Conservation (phyloP, 345 rosid genomes). For the Kernera saxatilis region DNA sequence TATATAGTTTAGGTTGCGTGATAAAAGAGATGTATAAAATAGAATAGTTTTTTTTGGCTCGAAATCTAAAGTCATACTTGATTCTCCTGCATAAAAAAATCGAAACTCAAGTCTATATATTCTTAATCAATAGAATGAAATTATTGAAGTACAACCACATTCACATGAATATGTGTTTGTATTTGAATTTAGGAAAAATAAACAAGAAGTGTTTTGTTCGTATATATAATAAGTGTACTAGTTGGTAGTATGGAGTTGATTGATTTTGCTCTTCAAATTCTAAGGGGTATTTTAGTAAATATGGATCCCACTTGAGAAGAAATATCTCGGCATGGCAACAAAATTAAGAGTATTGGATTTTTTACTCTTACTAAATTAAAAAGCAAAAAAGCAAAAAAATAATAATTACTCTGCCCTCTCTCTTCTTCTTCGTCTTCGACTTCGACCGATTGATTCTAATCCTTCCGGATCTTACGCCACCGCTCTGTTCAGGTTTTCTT, state of each 20-base stretch:
- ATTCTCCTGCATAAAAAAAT: no score
- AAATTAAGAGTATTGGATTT: not conserved
- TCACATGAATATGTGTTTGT: no score
- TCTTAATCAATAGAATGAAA: no score
- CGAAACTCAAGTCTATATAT: no score
- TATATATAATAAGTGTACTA: no score
- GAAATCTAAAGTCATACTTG: no score
- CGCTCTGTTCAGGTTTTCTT: constrained; percentile 12
- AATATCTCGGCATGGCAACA: constrained; percentile 20
- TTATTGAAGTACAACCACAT: no score
- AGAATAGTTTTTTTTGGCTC: no score
- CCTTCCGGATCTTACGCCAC: constrained; percentile 26
- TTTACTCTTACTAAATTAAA: not conserved
- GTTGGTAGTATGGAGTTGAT: constrained; percentile 4
- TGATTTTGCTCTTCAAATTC: no score
- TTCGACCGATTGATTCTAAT: constrained; percentile 9
- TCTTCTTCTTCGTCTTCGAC: not conserved
- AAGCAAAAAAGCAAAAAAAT: not conserved
- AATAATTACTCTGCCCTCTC: not conserved
- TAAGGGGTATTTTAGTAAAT: not conserved
- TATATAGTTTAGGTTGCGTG: no score
- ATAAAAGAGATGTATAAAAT: no score
- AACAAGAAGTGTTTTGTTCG: not conserved
- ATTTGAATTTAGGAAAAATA: not conserved
- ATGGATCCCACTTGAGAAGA: not conserved